A percentile compares a stretch with the other conserved stretches of the same genome.
Evolutionary conservation across 352 stramenopile species (phyloP).

Genomic region (Phytophthora citricola): DNA sequence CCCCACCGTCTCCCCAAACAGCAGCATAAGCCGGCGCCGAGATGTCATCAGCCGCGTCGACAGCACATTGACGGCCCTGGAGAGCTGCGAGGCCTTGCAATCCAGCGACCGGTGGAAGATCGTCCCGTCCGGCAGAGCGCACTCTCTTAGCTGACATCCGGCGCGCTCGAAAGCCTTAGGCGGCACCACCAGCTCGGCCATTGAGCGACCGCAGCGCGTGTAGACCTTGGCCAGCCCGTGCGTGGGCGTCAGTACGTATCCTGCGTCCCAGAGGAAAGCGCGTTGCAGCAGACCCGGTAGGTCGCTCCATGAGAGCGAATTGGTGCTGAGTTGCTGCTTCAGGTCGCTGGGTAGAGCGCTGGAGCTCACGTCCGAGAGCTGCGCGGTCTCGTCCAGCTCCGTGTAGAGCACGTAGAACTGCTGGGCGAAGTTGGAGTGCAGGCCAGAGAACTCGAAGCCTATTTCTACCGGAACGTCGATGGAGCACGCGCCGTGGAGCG

Average conservation of each 20-base stretch:
- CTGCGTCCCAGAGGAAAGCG: conserved; percentile 72
- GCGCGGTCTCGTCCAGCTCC: conserved; percentile 36
- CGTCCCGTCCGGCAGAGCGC: conserved; percentile 26
- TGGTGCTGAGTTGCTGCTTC: conserved; percentile 33
- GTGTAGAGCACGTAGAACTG: conserved; percentile 66
- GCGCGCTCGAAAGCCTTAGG: conserved; percentile 62
- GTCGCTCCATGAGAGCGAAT: conserved; percentile 53
- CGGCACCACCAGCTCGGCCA: conserved; percentile 70
- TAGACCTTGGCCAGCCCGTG: conserved; percentile 53
- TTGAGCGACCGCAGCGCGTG: conserved; percentile 67
- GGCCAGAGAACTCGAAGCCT: conserved; percentile 58
- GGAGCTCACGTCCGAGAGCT: conserved; percentile 34
- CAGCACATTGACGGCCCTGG: conserved; percentile 59
- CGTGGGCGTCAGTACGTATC: conserved; percentile 56
- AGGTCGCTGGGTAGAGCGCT: conserved; percentile 40
- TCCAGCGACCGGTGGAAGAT: conserved; percentile 46
- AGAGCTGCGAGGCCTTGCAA: conserved; percentile 56
- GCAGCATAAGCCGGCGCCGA: conserved; percentile 44
- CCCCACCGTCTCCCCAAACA: conserved; percentile 69
- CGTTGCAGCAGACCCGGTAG: conserved; percentile 67
- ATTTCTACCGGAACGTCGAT: conserved; percentile 51
- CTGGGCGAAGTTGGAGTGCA: conserved; percentile 75
- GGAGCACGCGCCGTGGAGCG: neutral
- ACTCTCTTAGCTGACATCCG: conserved; percentile 45
- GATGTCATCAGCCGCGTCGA: conserved; percentile 45